Conservation (phyloP, 2,329 filamentous ascomycete genomes). For the Paecilomyces formosus region DNA sequence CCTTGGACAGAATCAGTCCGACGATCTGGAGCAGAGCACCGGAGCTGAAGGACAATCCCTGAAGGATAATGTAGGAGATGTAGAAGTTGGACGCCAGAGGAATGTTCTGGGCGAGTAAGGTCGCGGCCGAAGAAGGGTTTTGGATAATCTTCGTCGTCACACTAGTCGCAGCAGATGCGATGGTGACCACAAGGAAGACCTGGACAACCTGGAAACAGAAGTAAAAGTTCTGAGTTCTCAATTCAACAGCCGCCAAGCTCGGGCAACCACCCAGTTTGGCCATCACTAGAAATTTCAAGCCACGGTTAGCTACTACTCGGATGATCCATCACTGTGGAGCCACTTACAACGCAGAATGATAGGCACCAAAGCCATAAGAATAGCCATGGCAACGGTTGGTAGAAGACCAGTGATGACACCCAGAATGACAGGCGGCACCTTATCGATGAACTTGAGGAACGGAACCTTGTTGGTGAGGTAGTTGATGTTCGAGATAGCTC, state of each 20-base stretch:
- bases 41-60: slow-evolving; percentile 74
- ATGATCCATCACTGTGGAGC: not conserved
- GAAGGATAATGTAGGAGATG: slow-evolving; percentile 88
- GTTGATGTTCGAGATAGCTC: slow-evolving; percentile 76
- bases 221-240: slow-evolving; percentile 86
- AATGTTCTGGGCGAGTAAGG: slow-evolving; percentile 63
- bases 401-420: slow-evolving; percentile 81
- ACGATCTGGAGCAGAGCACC: slow-evolving; percentile 65
- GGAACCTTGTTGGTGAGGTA: slow-evolving; percentile 55
- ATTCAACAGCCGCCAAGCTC: slow-evolving; percentile 69
- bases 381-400: slow-evolving; percentile 67
- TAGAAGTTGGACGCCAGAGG: slow-evolving; percentile 90
- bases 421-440: slow-evolving; percentile 63
- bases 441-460: slow-evolving; percentile 66
- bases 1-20: slow-evolving; percentile 65
- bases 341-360: slow-evolving; percentile 66
- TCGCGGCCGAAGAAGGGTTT: slow-evolving; percentile 55
- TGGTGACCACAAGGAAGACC: slow-evolving; percentile 79
- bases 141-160: slow-evolving; percentile 57
- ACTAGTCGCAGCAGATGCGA: slow-evolving; percentile 72
- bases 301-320: not conserved
- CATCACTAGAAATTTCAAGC: slow-evolving; percentile 46
- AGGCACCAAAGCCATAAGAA: slow-evolving; percentile 81
- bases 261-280: slow-evolving; percentile 76
- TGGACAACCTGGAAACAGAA: slow-evolving; percentile 69